Evolutionary conservation across 176 grass and related monocot genomes (phyloP), one percentile per base, ranked within the genome.

Genomic region (Carex scoparia): DNA sequence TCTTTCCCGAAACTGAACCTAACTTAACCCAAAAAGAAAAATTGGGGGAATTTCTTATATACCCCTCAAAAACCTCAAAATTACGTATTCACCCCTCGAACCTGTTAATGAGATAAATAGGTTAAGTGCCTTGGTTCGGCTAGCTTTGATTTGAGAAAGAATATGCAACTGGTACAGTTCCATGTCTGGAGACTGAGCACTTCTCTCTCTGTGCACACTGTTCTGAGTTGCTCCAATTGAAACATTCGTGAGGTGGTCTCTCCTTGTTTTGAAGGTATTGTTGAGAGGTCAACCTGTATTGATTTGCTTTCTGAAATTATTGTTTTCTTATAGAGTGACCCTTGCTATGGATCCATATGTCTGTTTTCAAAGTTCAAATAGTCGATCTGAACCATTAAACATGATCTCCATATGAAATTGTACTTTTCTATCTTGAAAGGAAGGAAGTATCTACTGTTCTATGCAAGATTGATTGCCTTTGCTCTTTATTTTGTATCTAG

Each of bases 141-240:
- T 0, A 73, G 69, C 46, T 54, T 76, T 54, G 72, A 49, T 76
- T 14, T 76, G 8, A 51, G 48, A 51, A 76, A 76, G 48, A 76
- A 71, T 46, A 71, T 76, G 72, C 72, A 76, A 51, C 72, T 55
- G 72, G 10, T 53, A 54, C 46, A 30, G 38, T 76, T 76, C 9
- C 9, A 13, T 76, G 10, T 54, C 46, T 76, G 19, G 72, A 76
- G 44, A 46, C 72, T 76, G 72, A 23, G 23, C 46, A 54, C n/a
- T 27, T 76, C 46, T 55, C 18, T 76, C 46, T 55, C 18, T 76
- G 11, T 28, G 72, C 72, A 76, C 48, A 76, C 48, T 10, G 72
- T 76, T 76, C 18, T 73, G 18, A 73, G 69, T 73, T 73, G 42
- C 16, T 73, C 42, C 42, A 51, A n/a, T 73, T 49, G n/a, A 28